phyloP scores from a whole-genome alignment of 2,329 filamentous ascomycete genomes.

The Calonectria crousiana region DNA sequence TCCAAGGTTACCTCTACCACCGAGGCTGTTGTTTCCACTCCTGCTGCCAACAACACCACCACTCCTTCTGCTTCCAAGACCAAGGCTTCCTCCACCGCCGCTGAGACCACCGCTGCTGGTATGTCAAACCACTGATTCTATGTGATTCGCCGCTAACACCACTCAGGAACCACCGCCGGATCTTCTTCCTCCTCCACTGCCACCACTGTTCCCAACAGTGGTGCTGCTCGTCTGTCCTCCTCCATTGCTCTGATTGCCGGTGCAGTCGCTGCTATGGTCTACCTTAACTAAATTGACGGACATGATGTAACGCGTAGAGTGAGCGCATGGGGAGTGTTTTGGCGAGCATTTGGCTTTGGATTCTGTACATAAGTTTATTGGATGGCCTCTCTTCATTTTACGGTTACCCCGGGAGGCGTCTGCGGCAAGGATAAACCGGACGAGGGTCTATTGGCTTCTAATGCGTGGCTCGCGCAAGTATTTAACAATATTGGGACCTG shows the following conservation, averaged over 20 bases:
- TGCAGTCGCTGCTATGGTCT: conserved; percentile 50
- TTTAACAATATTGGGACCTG: conserved; percentile 40
- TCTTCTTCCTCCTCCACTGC: conserved; percentile 24
- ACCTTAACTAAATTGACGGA: conserved; percentile 46
- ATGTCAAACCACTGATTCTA: background rate
- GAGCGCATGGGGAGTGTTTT: conserved; percentile 38
- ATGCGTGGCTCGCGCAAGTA: conserved; percentile 38
- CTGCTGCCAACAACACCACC: conserved; percentile 31
- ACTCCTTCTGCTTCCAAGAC: conserved; percentile 25
- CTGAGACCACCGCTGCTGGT: conserved; percentile 20
- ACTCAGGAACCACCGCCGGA: conserved; percentile 14
- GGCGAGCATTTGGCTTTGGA: conserved; percentile 35
- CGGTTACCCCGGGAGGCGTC: conserved; percentile 45
- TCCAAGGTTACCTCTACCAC: conserved; percentile 34
- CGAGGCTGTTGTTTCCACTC: conserved; percentile 32
- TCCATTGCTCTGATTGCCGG: conserved; percentile 50
- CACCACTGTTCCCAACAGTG: conserved; percentile 45
- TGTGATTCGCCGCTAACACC: background rate
- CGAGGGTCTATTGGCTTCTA: conserved; percentile 36
- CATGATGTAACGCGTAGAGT: conserved; percentile 34
- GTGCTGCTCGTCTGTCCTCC: conserved; percentile 47
- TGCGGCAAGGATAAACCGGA: conserved; percentile 36
- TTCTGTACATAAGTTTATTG: conserved; percentile 44
- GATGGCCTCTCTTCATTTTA: conserved; percentile 42
- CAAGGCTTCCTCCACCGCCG: conserved; percentile 25